These are phyloP conservation scores for Kockovaella imperatae DNA, from an alignment of 768 basidiomycete species.

Conservation along the genomic window DNA sequence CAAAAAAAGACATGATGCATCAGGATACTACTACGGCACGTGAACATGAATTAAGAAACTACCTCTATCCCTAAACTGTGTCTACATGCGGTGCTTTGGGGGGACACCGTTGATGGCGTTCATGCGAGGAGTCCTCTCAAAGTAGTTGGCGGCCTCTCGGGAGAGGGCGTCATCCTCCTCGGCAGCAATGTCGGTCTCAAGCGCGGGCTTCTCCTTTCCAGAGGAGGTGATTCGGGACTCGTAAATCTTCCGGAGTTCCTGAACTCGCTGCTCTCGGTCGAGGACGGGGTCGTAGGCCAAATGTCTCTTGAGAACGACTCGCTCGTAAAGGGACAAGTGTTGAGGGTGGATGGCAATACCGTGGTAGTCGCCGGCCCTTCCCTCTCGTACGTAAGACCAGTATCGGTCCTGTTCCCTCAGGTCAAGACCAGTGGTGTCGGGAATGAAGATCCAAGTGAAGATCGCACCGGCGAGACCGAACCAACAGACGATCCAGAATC, in stretches of 20 bases:
- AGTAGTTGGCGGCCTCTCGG: not conserved
- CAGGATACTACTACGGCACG: not conserved
- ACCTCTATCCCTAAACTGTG: not conserved
- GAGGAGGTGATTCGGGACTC: conserved; percentile 4
- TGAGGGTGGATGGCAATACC: conserved; percentile 47
- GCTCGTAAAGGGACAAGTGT: conserved; percentile 45
- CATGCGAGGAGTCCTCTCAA: not conserved
- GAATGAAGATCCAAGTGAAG: conserved; percentile 39
- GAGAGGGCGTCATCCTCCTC: not conserved
- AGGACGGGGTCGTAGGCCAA: conserved; percentile 44
- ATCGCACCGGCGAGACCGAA: conserved; percentile 43
- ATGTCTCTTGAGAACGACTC: conserved; percentile 42
- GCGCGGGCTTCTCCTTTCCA: not conserved
- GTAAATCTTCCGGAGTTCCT: conserved; percentile 44
- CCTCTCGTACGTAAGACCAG: conserved; percentile 44
- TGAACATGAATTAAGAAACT: not conserved
- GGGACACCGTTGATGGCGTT: not conserved
- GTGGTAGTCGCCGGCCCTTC: conserved; percentile 44
- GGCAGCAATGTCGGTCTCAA: not conserved
- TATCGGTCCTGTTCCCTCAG: conserved; percentile 47
- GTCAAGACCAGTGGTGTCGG: conserved; percentile 48
- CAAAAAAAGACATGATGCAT: too few species aligned
- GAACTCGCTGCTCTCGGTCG: conserved; percentile 42
- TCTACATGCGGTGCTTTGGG: too few species aligned
- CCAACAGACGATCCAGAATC: conserved; percentile 47